phyloP scores from a whole-genome alignment of 768 basidiomycete genomes.

The Tephrocybe sp. region DNA sequence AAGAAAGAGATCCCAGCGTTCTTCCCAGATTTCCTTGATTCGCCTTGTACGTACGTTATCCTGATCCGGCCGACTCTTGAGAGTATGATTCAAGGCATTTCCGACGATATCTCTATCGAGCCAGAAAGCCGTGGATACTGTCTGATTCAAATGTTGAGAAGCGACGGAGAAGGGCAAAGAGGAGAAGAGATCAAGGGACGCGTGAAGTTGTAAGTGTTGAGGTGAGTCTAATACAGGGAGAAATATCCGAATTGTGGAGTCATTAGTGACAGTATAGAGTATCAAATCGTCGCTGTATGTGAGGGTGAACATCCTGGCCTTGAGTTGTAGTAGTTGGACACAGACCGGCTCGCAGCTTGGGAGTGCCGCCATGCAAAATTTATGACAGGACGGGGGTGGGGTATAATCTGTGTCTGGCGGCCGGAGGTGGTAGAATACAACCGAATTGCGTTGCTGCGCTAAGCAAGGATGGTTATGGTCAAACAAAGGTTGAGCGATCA shows the following conservation, averaged over 20 bases:
- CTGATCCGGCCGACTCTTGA: conserved; percentile 33
- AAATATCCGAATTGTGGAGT: conserved; percentile 82
- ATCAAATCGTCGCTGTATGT: conserved; percentile 67
- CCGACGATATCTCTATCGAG: conserved; percentile 64
- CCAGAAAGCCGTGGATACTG: conserved; percentile 60
- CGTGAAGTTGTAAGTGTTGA: conserved; percentile 80
- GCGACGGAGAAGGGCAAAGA: conserved; percentile 45
- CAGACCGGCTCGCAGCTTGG: conserved; percentile 62
- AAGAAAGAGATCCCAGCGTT: conserved; percentile 79
- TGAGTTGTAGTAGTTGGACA: conserved; percentile 1
- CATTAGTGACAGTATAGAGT: conserved; percentile 82
- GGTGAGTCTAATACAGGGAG: conserved; percentile 87
- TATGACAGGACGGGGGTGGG: conserved; percentile 73
- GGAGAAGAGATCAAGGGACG: conserved; percentile 71
- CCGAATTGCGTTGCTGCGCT: conserved; percentile 61
- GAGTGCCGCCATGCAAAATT: conserved; percentile 73
- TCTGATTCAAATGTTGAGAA: conserved; percentile 29
- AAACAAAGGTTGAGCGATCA: conserved; percentile 1
- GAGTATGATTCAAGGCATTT: conserved; percentile 41
- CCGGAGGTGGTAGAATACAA: conserved; percentile 76
- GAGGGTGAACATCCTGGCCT: background rate
- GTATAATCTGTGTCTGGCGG: conserved; percentile 62
- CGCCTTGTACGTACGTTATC: conserved; percentile 49
- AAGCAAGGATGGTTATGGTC: conserved; percentile 8
- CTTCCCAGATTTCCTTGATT: conserved; percentile 64